Conservation (phyloP, 2,329 filamentous ascomycete genomes). For the Amauroascus niger region DNA sequence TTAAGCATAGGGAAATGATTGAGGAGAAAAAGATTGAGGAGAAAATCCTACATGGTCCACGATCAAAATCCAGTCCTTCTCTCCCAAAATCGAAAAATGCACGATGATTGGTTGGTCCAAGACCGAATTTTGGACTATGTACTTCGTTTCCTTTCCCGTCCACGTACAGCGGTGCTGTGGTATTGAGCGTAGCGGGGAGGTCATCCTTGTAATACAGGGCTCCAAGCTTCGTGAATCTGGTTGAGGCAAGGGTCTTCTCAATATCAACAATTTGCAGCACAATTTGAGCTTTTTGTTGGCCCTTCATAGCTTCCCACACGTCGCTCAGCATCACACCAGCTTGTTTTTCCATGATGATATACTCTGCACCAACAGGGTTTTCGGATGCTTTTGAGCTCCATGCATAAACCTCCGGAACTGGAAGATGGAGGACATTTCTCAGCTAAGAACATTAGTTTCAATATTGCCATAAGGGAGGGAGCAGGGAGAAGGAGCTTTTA, state of each 20-base stretch:
- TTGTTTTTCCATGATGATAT: slow-evolving; percentile 21
- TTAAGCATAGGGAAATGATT: neutral
- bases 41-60: slow-evolving; percentile 21
- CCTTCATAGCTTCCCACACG: slow-evolving; percentile 19
- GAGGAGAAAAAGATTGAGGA: neutral
- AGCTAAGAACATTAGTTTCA: slow-evolving; percentile 31
- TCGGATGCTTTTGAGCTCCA: slow-evolving; percentile 15
- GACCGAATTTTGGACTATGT: slow-evolving; percentile 14
- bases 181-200: slow-evolving; percentile 11
- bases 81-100: slow-evolving; percentile 20
- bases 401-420: slow-evolving; percentile 17
- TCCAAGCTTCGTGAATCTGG: slow-evolving; percentile 19
- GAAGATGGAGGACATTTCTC: slow-evolving; percentile 21
- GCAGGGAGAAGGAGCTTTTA: slow-evolving; percentile 5
- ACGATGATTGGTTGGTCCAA: slow-evolving; percentile 20
- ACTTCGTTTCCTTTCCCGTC: slow-evolving; percentile 12
- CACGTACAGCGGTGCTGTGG: slow-evolving; percentile 11
- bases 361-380: slow-evolving; percentile 20
- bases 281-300: slow-evolving; percentile 20
- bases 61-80: slow-evolving; percentile 18
- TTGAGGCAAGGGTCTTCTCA: slow-evolving; percentile 17
- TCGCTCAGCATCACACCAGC: slow-evolving; percentile 17
- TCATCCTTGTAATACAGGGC: slow-evolving; percentile 20
- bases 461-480: slow-evolving; percentile 23
- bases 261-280: slow-evolving; percentile 19